phyloP scores from a whole-genome alignment of 2,329 filamentous ascomycete species.

The Penicillium sp. region DNA sequence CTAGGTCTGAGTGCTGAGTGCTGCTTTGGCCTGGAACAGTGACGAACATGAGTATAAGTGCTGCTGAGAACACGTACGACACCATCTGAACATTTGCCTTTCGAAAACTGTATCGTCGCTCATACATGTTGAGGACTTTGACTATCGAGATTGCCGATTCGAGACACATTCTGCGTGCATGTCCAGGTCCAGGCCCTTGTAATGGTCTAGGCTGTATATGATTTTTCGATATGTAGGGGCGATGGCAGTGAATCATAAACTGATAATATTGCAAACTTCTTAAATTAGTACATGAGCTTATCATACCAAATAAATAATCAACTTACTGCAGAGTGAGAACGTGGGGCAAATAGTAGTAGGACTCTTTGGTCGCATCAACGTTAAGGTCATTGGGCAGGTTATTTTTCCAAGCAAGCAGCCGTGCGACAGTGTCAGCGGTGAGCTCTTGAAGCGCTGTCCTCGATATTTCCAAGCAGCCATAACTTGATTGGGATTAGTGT shows the following conservation, averaged over 20 bases:
- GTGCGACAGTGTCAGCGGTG: too few relatives aligned
- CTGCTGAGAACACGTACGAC: neutral
- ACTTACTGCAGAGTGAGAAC: too few relatives aligned
- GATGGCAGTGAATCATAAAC: neutral
- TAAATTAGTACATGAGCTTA: too few relatives aligned
- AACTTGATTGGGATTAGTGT: too few relatives aligned
- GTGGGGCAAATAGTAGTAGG: too few relatives aligned
- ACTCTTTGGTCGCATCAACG: too few relatives aligned
- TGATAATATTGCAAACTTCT: neutral
- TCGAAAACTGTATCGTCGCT: neutral
- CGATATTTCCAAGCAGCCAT: too few relatives aligned
- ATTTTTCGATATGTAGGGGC: neutral
- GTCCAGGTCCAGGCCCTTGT: neutral
- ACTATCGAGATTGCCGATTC: neutral
- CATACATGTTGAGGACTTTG: neutral
- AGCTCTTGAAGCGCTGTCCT: too few relatives aligned
- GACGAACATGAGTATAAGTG: neutral
- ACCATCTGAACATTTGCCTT: neutral
- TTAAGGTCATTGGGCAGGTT: too few relatives aligned
- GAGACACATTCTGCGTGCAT: neutral
- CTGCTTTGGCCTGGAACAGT: neutral
- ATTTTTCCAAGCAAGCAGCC: too few relatives aligned
- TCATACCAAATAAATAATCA: too few relatives aligned
- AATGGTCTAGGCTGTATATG: neutral
- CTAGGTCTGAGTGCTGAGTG: neutral